Conservation (phyloP, 2,329 filamentous ascomycete genomes). For the Stagonosporopsis vannaccii region DNA sequence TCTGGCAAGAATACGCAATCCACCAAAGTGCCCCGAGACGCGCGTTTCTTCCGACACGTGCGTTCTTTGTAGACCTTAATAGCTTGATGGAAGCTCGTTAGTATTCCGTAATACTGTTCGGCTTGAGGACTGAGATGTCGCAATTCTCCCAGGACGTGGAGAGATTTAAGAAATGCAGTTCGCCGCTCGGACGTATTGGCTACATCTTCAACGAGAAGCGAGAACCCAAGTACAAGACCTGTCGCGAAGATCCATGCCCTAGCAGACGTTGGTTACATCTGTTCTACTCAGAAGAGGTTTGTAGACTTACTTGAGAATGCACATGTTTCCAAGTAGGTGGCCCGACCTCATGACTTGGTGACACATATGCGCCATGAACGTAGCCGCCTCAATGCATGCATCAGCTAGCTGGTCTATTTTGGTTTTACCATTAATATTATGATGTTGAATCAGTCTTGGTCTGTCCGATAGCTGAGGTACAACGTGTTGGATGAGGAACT, state of each 20-base stretch:
- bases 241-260: slow-evolving; percentile 65
- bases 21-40: slow-evolving; percentile 13
- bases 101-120: slow-evolving; percentile 64
- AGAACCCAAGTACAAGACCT: slow-evolving; percentile 64
- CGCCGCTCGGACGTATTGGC: slow-evolving; percentile 54
- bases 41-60: slow-evolving; percentile 10
- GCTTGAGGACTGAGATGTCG: slow-evolving; percentile 62
- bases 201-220: slow-evolving; percentile 60
- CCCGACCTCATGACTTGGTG: slow-evolving; percentile 56
- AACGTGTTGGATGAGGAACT: slow-evolving; percentile 61
- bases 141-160: slow-evolving; percentile 59
- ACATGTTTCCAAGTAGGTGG: slow-evolving; percentile 63
- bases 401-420: slow-evolving; percentile 54
- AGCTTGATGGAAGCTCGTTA: slow-evolving; percentile 41
- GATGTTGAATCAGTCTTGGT: slow-evolving; percentile 32
- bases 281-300: too few species aligned
- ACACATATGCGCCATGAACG: slow-evolving; percentile 64
- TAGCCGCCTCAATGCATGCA: slow-evolving; percentile 63
- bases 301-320: slow-evolving; percentile 63
- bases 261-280: not conserved
- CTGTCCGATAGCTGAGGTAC: slow-evolving; percentile 36
- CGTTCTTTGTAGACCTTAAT: slow-evolving; percentile 29
- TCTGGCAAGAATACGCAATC: slow-evolving; percentile 23
- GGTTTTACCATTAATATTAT: slow-evolving; percentile 32
- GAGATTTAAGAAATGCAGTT: slow-evolving; percentile 59